Base-by-base conservation (phyloP, 2,329 filamentous ascomycete genomes). In the Stemphylium lycopersici region DNA sequence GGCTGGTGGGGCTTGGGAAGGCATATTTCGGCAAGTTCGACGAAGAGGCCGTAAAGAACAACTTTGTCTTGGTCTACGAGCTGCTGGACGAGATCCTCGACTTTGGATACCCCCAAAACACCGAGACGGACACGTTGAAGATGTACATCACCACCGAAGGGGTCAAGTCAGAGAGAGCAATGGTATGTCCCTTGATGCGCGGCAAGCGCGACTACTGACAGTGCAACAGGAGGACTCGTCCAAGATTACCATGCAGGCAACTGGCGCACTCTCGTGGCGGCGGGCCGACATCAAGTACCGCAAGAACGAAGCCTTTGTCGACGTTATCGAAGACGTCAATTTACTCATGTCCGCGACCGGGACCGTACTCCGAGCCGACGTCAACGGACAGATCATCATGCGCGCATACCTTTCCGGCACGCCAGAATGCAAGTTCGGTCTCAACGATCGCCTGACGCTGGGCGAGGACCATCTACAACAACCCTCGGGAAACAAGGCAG, bases 121-220 rank as follows among this genome's bases (percentile, higher is more conserved):
- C 95, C 59, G 95, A 99, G 79, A 96, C 93, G 48, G 95, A 99
- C 76, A 98, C 95, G 13, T 82, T 99, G 68, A 99, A 99, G 79
- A 98, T 98, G 93, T 99, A 99, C 82, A 99, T 99, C 72, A 99
- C 96, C 38, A 99, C 95, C 32, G 95, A 99, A 80, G 95, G 95
- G 54, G 93, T 99, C 78, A 97, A 97, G 78, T 96, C 92, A 29
- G 92, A 92, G 75, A 82, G 87, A 64, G 87, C 84, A 63, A 89
- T 87, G 78, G 77, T 74, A 74, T 8, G 24, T 15, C 8, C 32
- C 42, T 48, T 33, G 32, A 13, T 11, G 36, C n/a, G 8, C 7
- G 15, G 31, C 24, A 29, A 26, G 29, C 22, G 33, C 33, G 48
- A 39, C 36, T 36, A 46, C 67, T 74, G 44, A 72, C 56, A 38